Percentiles rank a stretch among this genome's conserved stretches.
Evolutionary conservation across 1,284 basidiomycete genomes (phyloP).

Genomic region (Leccinum glutinopallens): DNA sequence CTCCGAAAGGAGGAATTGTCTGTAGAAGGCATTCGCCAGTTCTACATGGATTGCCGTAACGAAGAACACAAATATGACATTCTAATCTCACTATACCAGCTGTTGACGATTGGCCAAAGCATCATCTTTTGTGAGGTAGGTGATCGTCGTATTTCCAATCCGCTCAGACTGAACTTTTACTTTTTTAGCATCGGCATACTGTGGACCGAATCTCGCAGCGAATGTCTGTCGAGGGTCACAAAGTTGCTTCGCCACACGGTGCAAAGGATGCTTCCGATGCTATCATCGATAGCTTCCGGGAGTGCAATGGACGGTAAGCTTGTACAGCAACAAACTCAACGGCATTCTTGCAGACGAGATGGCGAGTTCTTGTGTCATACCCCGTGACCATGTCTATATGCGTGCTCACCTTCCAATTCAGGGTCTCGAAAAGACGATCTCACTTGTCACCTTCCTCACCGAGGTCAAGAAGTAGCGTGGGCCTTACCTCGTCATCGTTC

Average conservation of each 20-base stretch:
- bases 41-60: slow-evolving; percentile 93
- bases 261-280: slow-evolving; percentile 86
- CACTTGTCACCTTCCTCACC: slow-evolving; percentile 94
- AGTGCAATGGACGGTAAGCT: slow-evolving; percentile 98
- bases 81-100: slow-evolving; percentile 86
- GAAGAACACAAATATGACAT: slow-evolving; percentile 97
- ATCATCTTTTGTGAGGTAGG: slow-evolving; percentile 94
- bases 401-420: slow-evolving; percentile 39
- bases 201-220: slow-evolving; percentile 91
- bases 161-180: slow-evolving; percentile 10
- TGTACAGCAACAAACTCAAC: slow-evolving; percentile 98
- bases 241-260: slow-evolving; percentile 95
- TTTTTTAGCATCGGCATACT: slow-evolving; percentile 76
- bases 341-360: slow-evolving; percentile 98
- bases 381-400: slow-evolving; percentile 1
- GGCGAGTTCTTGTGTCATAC: slow-evolving; percentile 49
- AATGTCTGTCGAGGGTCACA: slow-evolving; percentile 94
- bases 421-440: slow-evolving; percentile 97
- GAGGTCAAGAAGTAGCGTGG: slow-evolving; percentile 91
- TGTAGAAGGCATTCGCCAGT: slow-evolving; percentile 95
- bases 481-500: slow-evolving; percentile 97
- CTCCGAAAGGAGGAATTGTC: slow-evolving; percentile 93
- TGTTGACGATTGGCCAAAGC: slow-evolving; percentile 94
- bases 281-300: slow-evolving; percentile 94
- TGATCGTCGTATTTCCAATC: slow-evolving; percentile 10